Conservation (phyloP, 1,284 basidiomycete genomes). For the Ustilago lituana region DNA sequence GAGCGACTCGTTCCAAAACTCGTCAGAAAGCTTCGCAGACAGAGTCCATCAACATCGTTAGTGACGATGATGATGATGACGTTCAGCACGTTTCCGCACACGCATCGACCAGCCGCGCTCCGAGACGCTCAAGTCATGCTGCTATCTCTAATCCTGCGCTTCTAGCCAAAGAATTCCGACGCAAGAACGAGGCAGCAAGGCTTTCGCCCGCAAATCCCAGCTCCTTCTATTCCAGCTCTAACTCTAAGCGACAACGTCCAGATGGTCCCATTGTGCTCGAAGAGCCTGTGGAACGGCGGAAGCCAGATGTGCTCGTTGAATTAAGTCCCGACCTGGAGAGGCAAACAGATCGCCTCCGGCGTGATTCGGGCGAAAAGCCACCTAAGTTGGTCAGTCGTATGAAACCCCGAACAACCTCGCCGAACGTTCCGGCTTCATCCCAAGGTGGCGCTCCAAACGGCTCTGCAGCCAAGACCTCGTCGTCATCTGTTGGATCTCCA, state of each 20-base stretch:
- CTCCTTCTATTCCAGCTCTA: conserved; percentile 1
- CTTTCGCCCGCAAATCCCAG: conserved; percentile 2
- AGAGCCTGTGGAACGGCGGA: background rate
- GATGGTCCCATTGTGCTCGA: conserved; percentile 15
- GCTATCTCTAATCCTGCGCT: conserved; percentile 7
- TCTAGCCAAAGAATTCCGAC: conserved; percentile 12
- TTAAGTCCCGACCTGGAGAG: background rate
- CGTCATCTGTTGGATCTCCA: background rate
- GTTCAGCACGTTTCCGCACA: background rate
- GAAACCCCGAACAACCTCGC: conserved; percentile 2
- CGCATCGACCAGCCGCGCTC: background rate
- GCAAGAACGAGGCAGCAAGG: background rate
- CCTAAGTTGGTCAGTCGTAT: conserved; percentile 20
- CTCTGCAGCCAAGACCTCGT: background rate
- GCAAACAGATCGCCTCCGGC: too few relatives aligned
- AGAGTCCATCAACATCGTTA: conserved; percentile 7
- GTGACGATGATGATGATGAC: conserved; percentile 15
- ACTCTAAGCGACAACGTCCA: background rate
- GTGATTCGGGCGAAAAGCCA: background rate
- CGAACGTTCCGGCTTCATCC: background rate
- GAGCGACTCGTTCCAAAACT: conserved; percentile 4
- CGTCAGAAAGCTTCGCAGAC: background rate
- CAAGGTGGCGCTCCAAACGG: background rate
- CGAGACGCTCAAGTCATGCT: background rate
- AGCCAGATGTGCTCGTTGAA: too few relatives aligned